Evolutionary conservation across 352 stramenopile species (phyloP).

Genomic region (Pythium vanterpoolii): DNA sequence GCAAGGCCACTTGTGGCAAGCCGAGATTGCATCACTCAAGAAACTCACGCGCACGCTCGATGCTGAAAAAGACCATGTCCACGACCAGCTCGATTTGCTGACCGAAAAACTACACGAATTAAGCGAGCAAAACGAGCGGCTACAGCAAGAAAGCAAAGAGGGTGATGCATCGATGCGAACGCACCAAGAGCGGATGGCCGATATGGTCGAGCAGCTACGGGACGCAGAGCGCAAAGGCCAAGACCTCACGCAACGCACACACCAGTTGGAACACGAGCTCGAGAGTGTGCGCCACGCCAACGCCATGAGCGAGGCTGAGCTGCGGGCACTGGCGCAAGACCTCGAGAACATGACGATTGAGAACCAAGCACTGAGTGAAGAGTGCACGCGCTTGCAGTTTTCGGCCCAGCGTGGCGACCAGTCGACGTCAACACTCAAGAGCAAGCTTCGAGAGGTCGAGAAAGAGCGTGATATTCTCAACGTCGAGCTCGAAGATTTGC

Average conservation of each 20-base stretch:
- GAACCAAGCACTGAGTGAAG: conserved; percentile 82
- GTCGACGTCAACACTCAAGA: conserved; percentile 51
- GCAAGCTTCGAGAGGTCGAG: conserved; percentile 52
- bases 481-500: conserved; percentile 76
- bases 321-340: conserved; percentile 65
- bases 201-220: conserved; percentile 57
- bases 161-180: conserved; percentile 33
- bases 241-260: conserved; percentile 37
- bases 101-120: conserved; percentile 72
- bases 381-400: conserved; percentile 63
- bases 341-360: conserved; percentile 88
- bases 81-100: conserved; percentile 64
- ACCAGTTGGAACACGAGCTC: conserved; percentile 50
- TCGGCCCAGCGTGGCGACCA: conserved; percentile 48
- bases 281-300: conserved; percentile 57
- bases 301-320: conserved; percentile 61
- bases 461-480: conserved; percentile 63
- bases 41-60: conserved; percentile 67
- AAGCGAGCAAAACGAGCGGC: conserved; percentile 40
- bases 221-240: conserved; percentile 44
- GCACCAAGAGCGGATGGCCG: conserved; percentile 57
- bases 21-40: conserved; percentile 59
- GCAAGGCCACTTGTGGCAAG: conserved; percentile 36
- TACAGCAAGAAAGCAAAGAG: conserved; percentile 35
- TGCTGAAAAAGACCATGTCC: conserved; percentile 64